Conservation (phyloP, 2,329 filamentous ascomycete genomes). For the Beauveria varroae region DNA sequence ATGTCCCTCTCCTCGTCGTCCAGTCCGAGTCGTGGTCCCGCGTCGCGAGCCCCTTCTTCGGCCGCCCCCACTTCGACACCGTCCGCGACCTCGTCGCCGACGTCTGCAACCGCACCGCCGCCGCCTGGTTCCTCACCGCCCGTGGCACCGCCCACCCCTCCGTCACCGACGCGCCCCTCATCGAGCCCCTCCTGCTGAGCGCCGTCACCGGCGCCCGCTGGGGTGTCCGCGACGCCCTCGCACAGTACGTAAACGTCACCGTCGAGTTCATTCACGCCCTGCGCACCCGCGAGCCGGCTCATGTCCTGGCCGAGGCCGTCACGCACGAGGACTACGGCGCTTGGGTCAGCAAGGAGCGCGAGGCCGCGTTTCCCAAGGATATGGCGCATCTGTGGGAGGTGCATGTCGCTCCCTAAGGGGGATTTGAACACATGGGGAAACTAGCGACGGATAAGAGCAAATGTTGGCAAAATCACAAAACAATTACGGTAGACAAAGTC, state of each 20-base stretch:
- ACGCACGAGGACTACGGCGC: constrained; percentile 33
- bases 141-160: constrained; percentile 53
- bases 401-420: constrained; percentile 27
- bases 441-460: background rate
- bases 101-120: constrained; percentile 34
- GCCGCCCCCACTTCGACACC: constrained; percentile 56
- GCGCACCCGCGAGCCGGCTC: constrained; percentile 31
- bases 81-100: constrained; percentile 48
- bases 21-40: constrained; percentile 60
- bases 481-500: background rate
- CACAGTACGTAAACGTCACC: constrained; percentile 53
- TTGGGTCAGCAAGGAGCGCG: constrained; percentile 31
- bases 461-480: background rate
- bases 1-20: constrained; percentile 51
- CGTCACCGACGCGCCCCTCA: constrained; percentile 58
- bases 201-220: constrained; percentile 55
- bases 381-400: constrained; percentile 35
- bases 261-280: constrained; percentile 49
- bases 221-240: constrained; percentile 46
- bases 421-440: background rate
- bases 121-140: constrained; percentile 48
- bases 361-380: constrained; percentile 23
- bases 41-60: constrained; percentile 49
- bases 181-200: constrained; percentile 53
- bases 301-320: constrained; percentile 42